Conservation (phyloP, 192 early-diverging fungal genomes). For the Helicostylum pulchrum region DNA sequence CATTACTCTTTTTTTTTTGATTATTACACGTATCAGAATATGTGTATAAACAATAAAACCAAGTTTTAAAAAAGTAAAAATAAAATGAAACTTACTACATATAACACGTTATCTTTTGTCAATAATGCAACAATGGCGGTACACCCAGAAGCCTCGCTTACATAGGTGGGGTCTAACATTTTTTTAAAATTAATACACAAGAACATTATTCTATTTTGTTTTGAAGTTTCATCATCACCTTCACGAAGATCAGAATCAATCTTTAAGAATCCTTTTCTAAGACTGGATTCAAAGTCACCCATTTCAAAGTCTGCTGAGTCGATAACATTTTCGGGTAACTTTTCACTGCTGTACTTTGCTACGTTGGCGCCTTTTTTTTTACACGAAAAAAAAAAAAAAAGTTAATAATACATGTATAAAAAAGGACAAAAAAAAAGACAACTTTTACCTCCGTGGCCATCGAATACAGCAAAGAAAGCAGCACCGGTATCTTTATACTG, state of each 20-base stretch:
- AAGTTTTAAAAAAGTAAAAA: not conserved
- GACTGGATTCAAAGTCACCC: constrained; percentile 65
- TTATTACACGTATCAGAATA: constrained; percentile 1
- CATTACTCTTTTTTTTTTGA: constrained; percentile 58
- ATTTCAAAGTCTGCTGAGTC: constrained; percentile 59
- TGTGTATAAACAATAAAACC: not conserved
- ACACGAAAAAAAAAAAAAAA: too few species aligned
- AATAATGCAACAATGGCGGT: constrained; percentile 66
- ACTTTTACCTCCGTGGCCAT: constrained; percentile 83
- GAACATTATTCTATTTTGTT: not conserved
- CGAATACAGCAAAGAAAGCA: constrained; percentile 95
- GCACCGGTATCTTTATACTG: constrained; percentile 55
- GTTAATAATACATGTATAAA: too few species aligned
- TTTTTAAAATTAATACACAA: not conserved
- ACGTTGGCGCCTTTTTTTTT: constrained; percentile 54
- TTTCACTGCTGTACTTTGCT: constrained; percentile 77
- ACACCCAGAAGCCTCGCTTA: constrained; percentile 75
- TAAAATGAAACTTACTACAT: constrained; percentile 7
- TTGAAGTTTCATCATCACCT: constrained; percentile 42
- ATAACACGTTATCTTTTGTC: constrained; percentile 9
- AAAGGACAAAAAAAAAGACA: too few species aligned
- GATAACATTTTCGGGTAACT: constrained; percentile 70
- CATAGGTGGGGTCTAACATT: constrained; percentile 28
- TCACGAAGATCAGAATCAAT: constrained; percentile 71
- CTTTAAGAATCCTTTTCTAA: constrained; percentile 78